These are phyloP conservation scores for Schoenoplectus tabernaemontani DNA, from an alignment of 202 grass and related monocot species.

Conservation along the genomic window DNA sequence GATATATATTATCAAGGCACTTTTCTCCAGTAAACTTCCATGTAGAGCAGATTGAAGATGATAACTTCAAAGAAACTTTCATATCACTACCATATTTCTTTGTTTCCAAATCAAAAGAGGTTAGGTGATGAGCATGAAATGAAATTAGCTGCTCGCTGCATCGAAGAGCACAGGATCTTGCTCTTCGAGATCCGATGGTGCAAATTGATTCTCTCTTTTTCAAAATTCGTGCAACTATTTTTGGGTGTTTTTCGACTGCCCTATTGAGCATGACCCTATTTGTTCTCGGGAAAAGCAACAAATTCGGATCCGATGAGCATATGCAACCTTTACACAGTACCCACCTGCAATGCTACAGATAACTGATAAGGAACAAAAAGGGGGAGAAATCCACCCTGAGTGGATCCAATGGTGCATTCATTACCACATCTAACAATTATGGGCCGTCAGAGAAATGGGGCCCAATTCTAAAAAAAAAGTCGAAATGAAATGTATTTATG, in stretches of 20 bases:
- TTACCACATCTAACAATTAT: not conserved
- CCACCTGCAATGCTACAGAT: not conserved
- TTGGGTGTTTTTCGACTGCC: no score
- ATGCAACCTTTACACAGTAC: not conserved
- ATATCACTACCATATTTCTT: not conserved
- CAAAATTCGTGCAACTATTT: no score
- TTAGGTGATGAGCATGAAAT: no score
- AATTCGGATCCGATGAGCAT: no score
- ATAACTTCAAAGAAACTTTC: not conserved
- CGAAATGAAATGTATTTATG: not conserved
- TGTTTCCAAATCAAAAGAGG: not conserved
- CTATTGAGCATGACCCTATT: no score
- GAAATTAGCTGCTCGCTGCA: no score
- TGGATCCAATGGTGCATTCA: not conserved
- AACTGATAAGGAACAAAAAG: slow-evolving; percentile 3
- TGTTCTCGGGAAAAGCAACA: no score
- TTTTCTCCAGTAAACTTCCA: not conserved
- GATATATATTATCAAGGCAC: not conserved
- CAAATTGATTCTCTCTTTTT: no score
- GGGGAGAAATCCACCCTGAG: not conserved
- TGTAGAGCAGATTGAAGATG: not conserved
- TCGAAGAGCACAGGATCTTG: no score
- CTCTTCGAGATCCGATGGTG: no score
- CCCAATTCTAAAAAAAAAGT: not conserved
- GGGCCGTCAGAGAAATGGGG: slow-evolving; percentile 12